Evolutionary conservation across 2,329 filamentous ascomycete species (phyloP), one percentile per base, ranked within the genome.

Genomic region (Epichloe uncinata): DNA sequence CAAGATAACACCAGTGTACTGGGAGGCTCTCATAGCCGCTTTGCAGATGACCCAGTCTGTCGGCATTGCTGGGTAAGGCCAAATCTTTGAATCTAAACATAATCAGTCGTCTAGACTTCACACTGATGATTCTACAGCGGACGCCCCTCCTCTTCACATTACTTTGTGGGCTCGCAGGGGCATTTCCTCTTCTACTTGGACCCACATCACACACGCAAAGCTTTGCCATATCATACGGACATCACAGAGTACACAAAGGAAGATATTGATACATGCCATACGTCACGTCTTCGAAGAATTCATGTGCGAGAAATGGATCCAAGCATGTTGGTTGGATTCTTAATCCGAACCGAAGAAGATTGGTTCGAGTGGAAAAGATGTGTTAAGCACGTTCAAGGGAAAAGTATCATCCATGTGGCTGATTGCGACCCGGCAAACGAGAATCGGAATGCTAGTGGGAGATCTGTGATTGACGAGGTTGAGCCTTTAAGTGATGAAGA

Each of bases 291-390:
- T 16, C 81, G 91, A 37, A 79, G 85, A 50, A 74, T 98, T 33
- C 84, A 93, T 57, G 77, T 98, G 45, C 81, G 82, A 52, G 90
- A 97, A 61, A 93, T 98, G 87, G 93, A 98, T 60, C 93, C 93
- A 0, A 96, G 89, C 61, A 98, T 98, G 93, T 71, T 98, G 41
- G 87, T 98, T 56, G 91, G 88, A 4, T 97, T 97, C 60, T 69
- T 98, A 36, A 89, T 98, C 54, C 78, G 76, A 40, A 80, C 86
- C 51, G 82, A 91, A 58, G 76, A 82, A 42, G 93, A 98, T 57
- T 97, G 91, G 84, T 69, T 76, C 38, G 77, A 80, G 48, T 97
- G 90, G 90, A 84, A 87, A 60, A 73, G 78, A 52, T 77, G 80
- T n/a, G 75, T 95, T 2, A 80, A 80, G 57, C 79, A 85, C 57